Evolutionary conservation across 192 early-diverging fungal genomes (phyloP).

Genomic region (Jimgerdemannia flammicorona): DNA sequence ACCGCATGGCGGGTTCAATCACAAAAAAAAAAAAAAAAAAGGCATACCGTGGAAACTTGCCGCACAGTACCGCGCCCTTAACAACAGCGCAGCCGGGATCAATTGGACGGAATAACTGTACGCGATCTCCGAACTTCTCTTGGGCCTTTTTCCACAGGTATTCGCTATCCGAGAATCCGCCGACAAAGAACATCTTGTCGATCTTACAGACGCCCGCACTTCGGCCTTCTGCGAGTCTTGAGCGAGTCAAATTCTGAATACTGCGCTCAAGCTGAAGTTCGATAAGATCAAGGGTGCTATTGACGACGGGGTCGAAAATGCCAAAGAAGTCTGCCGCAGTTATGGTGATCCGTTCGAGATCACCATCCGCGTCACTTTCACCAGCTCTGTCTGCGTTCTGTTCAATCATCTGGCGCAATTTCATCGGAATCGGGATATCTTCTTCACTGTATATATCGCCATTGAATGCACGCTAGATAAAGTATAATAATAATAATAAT

Average conservation of each 20-base stretch:
- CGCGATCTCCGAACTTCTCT: slow-evolving; percentile 11
- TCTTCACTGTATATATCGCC: background rate
- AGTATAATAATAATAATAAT: background rate
- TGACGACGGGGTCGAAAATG: slow-evolving; percentile 34
- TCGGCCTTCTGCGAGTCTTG: background rate
- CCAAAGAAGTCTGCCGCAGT: background rate
- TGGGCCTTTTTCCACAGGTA: slow-evolving; percentile 28
- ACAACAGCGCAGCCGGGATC: background rate
- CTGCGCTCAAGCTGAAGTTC: slow-evolving; percentile 19
- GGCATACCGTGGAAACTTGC: background rate
- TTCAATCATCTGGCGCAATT: background rate
- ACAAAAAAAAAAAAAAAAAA: too few relatives aligned
- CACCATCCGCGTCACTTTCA: background rate
- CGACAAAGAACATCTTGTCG: slow-evolving; percentile 37
- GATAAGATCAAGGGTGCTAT: slow-evolving; percentile 28
- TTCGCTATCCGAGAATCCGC: slow-evolving; percentile 32
- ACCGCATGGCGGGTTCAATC: too few relatives aligned
- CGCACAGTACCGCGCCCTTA: background rate
- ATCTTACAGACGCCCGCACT: slow-evolving; percentile 12
- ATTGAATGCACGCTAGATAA: background rate
- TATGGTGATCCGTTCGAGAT: background rate
- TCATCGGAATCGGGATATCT: background rate
- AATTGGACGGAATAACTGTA: background rate
- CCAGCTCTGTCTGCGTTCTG: background rate
- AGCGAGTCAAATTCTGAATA: background rate